phyloP scores from a whole-genome alignment of 768 basidiomycete species.

The Russula ochroleuca region DNA sequence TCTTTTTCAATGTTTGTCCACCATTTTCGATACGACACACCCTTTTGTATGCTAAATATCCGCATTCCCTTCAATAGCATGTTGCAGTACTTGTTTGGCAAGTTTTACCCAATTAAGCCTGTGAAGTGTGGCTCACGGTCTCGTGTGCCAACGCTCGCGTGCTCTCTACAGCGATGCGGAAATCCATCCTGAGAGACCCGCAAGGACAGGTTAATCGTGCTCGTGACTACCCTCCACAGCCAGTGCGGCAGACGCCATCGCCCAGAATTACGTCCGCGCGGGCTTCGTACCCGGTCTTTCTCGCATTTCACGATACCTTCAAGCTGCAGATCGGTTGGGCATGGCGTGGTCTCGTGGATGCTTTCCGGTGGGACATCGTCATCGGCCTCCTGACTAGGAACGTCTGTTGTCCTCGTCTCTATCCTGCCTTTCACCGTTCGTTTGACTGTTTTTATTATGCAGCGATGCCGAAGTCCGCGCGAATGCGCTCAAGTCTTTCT shows the following conservation, averaged over 20 bases:
- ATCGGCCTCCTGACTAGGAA: slow-evolving; percentile 56
- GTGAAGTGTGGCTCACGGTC: background rate
- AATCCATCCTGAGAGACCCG: slow-evolving; percentile 13
- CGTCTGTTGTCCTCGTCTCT: slow-evolving; percentile 18
- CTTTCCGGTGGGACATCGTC: slow-evolving; percentile 69
- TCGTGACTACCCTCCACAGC: slow-evolving; percentile 12
- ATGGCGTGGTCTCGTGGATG: slow-evolving; percentile 58
- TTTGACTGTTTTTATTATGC: slow-evolving; percentile 8
- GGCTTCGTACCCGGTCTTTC: slow-evolving; percentile 62
- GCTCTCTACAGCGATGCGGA: slow-evolving; percentile 10
- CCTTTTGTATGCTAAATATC: slow-evolving; percentile 11
- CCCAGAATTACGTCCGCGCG: slow-evolving; percentile 36
- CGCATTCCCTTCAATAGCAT: background rate
- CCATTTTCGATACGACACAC: background rate
- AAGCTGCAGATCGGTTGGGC: slow-evolving; percentile 58
- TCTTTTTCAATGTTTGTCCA: background rate
- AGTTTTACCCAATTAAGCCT: background rate
- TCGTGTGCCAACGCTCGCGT: slow-evolving; percentile 1
- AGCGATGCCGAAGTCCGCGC: slow-evolving; percentile 75
- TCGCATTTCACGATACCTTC: slow-evolving; percentile 57
- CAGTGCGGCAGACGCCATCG: background rate
- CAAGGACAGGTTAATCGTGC: background rate
- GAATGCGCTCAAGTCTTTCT: slow-evolving; percentile 68
- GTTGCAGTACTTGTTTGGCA: background rate
- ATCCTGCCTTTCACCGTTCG: background rate